Evolutionary conservation across 306 rosid species (phyloP), one percentile per base, ranked within the genome.

Genomic region (Acacia confusa): DNA sequence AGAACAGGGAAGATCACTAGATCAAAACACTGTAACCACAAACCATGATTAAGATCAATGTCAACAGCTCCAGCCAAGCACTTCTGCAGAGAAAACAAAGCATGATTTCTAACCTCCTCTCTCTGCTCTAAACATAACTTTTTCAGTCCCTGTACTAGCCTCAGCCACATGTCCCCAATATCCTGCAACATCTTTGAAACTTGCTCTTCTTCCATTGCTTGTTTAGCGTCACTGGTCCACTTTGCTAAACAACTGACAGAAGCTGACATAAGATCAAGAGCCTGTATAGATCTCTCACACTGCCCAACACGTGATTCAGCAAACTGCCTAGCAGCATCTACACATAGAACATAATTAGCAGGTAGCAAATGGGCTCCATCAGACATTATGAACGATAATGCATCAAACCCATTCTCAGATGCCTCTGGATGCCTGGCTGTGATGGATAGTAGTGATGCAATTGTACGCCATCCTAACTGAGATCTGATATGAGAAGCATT

Each of bases 141-240:
- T 78, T 91, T 91, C 53, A 95, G 70, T 43, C 89, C 99, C 79
- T 95, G 97, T 38, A 89, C 85, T 44, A 95, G 94, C 85, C 97
- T 88, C 82, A 95, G 70, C 98, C 99, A 95, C 99, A 95, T 93
- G 41, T 95, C 98, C 70, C 97, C 97, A 85, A 95, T 90, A 87
- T 93, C 95, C 86, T 81, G 90, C 53, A 85, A 83, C 92, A 90
- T 80, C 81, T 87, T 93, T 53, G 55, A 78, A 55, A 85, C 87
- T 80, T 91, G 96, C 81, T 95, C 97, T 86, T 89, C 94, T 53
- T 79, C 81, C 40, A 74, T 78, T 47, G 91, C 87, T 82, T 85
- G 85, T 88, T 88, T 95, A 63, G 93, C 92, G 67, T 92, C 97
- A 58, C 75, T 68, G 65, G 89, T 75, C 99, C 99, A 95, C 86